Conservation (phyloP, 306 rosid genomes). For the Nissolia schottii region DNA sequence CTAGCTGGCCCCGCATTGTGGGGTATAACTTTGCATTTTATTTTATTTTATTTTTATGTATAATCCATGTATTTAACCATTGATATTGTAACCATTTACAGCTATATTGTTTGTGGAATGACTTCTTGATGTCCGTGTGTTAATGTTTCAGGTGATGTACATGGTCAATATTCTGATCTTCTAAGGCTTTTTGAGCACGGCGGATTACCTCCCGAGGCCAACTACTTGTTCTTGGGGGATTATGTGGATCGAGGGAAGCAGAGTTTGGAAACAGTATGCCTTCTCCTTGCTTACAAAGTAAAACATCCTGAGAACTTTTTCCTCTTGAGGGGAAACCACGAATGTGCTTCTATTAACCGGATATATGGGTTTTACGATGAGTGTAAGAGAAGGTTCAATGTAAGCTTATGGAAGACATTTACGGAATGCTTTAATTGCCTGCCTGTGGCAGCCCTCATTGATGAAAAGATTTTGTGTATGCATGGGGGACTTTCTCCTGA, state of each 20-base stretch:
- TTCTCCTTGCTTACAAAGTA: constrained; percentile 86
- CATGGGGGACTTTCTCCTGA: constrained; percentile 98
- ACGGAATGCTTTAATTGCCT: constrained; percentile 91
- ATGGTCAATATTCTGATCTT: constrained; percentile 95
- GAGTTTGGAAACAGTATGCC: constrained; percentile 92
- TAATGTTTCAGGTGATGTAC: constrained; percentile 72
- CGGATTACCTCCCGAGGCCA: constrained; percentile 88
- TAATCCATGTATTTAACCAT: neutral
- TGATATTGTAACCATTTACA: neutral
- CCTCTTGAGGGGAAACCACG: constrained; percentile 92
- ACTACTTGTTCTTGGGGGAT: constrained; percentile 94
- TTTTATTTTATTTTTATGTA: neutral
- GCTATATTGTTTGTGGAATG: neutral
- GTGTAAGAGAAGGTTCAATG: constrained; percentile 90
- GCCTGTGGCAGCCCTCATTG: constrained; percentile 93
- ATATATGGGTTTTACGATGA: constrained; percentile 97
- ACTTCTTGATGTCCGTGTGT: constrained; percentile 3
- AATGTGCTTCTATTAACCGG: constrained; percentile 94
- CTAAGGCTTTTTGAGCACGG: constrained; percentile 93
- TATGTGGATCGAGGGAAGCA: constrained; percentile 97
- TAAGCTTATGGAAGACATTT: constrained; percentile 82
- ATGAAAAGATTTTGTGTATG: constrained; percentile 93
- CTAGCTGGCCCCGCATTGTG: neutral
- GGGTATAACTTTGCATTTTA: neutral
- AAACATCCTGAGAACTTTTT: constrained; percentile 87